Conservation (phyloP, 208 protist species). For the Crithidia brevicula region DNA sequence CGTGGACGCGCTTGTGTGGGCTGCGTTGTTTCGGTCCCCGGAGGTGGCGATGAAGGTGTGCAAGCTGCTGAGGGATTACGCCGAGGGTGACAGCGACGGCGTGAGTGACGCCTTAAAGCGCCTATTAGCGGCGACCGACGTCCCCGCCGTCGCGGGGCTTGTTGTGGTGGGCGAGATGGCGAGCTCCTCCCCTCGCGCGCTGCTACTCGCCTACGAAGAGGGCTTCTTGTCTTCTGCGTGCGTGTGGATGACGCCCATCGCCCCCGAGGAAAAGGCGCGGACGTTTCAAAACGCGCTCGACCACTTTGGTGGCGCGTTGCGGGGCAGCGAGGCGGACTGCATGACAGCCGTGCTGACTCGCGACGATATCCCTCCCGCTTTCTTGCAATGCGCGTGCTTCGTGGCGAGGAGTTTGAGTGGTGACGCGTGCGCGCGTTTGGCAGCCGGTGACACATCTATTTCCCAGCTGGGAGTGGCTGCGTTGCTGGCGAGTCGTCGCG, state of each 20-base stretch:
- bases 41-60: constrained; percentile 26
- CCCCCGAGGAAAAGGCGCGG: constrained; percentile 2
- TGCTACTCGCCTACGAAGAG: constrained; percentile 25
- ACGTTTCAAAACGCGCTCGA: constrained; percentile 16
- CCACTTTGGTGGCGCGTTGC: constrained; percentile 14
- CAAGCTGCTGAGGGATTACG: constrained; percentile 32
- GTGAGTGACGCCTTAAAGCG: constrained; percentile 14
- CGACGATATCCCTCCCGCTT: constrained; percentile 24
- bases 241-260: constrained; percentile 20
- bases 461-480: constrained; percentile 27
- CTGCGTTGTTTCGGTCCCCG: constrained; percentile 20
- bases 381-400: constrained; percentile 34
- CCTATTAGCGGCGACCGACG: constrained; percentile 15
- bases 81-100: constrained; percentile 7
- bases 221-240: constrained; percentile 20
- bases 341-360: constrained; percentile 14
- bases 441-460: not conserved
- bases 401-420: constrained; percentile 18
- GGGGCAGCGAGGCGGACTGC: constrained; percentile 3
- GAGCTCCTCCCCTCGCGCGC: constrained; percentile 20
- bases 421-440: constrained; percentile 4
- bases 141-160: constrained; percentile 17
- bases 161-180: constrained; percentile 26
- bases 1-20: constrained; percentile 34
- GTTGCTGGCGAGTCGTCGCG: constrained; percentile 19